Evolutionary conservation across 306 rosid genomes (phyloP), one percentile per base, ranked within the genome.

Genomic region (Castanospermum australe): DNA sequence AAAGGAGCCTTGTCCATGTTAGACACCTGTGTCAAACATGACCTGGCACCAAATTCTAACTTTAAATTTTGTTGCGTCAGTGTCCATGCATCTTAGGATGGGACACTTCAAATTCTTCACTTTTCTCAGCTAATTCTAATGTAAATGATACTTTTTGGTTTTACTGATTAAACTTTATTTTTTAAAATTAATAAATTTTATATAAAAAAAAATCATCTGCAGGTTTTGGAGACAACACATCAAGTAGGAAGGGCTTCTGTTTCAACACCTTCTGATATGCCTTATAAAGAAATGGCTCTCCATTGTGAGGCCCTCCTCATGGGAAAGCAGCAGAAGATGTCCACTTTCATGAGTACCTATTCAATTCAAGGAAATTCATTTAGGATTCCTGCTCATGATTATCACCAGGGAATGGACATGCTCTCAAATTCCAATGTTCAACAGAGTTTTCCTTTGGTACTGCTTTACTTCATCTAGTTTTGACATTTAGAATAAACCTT

Each of bases 281-380:
- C 94, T 62, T 93, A 93, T 39, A 87, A 77, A 78, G 94, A 93
- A 88, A 93, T 93, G 92, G 97, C 97, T 77, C 87, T 87, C 67
- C 90, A 91, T 35, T 93, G 98, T 75, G 97, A 91, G 80, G 86
- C 92, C 78, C 93, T 93, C 47, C 83, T 83, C 32, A 78, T 63
- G 74, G 98, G 91, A 78, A 93, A 93, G 86, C 92, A 93, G 82
- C 79, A 87, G 83, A 91, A 86, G 85, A 54, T 91, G 82, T 87
- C 92, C 62, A 66, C 81, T 59, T 91, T 93, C 84, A 81, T 90
- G 84, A 5, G 47, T 75, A 5, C 88, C 51, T 45, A 81, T 9
- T 67, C 84, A 47, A 48, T 75, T 10, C 86, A 79, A 71, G 92
- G 86, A 78, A 36, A 10, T 73, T 82, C 84, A 70, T 76, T 84